Evolutionary conservation across 1,284 basidiomycete genomes (phyloP), one percentile per base, ranked within the genome.

Genomic region (Sporisorium reilianum): DNA sequence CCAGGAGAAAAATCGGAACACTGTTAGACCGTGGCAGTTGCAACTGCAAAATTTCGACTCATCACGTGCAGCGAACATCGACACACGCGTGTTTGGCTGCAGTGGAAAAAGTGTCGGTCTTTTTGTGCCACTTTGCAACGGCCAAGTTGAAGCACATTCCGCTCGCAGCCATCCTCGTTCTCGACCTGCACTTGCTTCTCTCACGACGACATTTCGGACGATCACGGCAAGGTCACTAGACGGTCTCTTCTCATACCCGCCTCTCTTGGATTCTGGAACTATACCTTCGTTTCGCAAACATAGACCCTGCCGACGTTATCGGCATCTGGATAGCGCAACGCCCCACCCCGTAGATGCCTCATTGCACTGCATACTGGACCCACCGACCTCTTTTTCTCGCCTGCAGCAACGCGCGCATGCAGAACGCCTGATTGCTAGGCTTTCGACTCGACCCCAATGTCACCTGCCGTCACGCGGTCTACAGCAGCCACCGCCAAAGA

Each of bases 381-480:
- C 38, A 41, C 38, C 38, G 38, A 18, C 25, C 7, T 14, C 12
- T 26, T 18, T 18, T 18, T 36, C 64, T n/a, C 38, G 54, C 48
- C 23, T 32, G 36, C 18, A 67, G 14, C 28, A 18, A 28, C 32
- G 14, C 34, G 40, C 36, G 34, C 55, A 54, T 32, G 63, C 52
- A 54, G 38, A 41, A 20, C 38, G 38, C 38, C 34, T 52, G 34
- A 28, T 32, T n/a, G 30, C 25, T 22, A 57, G 36, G 34, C 46
- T 25, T 20, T 28, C 14, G 12, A 28, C 25, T 34, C n/a, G 20
- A 23, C 41, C 36, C 58, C 45, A 34, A 71, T 71, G 68, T 71
- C 63, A 41, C 68, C 68, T 41, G 68, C 58, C 36, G 58, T 65
- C 25, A 71, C 68, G 68, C 63, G 63, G 28, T 63, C 57, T 10